Base-by-base conservation (phyloP, 2,329 filamentous ascomycete genomes). In the Phialophora verrucosa region DNA sequence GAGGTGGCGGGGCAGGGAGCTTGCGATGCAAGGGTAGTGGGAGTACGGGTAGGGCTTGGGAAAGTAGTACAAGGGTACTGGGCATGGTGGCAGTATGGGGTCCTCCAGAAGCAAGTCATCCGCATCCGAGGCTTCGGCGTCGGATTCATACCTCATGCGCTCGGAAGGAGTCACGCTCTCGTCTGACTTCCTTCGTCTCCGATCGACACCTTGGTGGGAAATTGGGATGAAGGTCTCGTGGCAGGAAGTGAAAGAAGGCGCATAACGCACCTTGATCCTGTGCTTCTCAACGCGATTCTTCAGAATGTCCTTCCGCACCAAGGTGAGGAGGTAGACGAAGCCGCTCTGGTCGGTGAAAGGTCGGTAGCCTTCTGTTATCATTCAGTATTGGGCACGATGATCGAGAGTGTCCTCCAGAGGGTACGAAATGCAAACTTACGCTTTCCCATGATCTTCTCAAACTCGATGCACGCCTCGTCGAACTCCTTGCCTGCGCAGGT, bases 281-380 rank as follows among this genome's bases (percentile, higher is more conserved):
- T 87, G 88, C 38, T 84, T 86, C 73, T 92, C 86, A 51, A 85
- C 85, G 0, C 77, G 74, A 47, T 84, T 84, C 11, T 80, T 79
- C 4, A 67, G 76, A 47, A 74, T 82, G 76, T 77, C 85, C 74
- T 74, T 75, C 32, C 90, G 85, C 2, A 83, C 83, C 14, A 95
- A 78, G 0, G 82, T 81, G 64, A 91, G 78, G 62, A 88, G 82
- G 77, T 92, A 92, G 3, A 80, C 76, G 74, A 92, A 91, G 56
- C 83, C 84, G 0, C 83, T 84, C 2, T 73, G 63, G 74, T 95
- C 91, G 20, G 77, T 78, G 76, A 90, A 92, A 67, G 91, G 76
- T 66, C 87, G 87, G 73, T 88, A 87, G n/a, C 86, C 79, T 38
- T 82, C 88, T 89, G 64, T 55, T 35, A 64, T 50, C 44, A 20